Evolutionary conservation across 495 filamentous ascomycete genomes (phyloP).

Genomic region (Amphirosellinia nigrospora): DNA sequence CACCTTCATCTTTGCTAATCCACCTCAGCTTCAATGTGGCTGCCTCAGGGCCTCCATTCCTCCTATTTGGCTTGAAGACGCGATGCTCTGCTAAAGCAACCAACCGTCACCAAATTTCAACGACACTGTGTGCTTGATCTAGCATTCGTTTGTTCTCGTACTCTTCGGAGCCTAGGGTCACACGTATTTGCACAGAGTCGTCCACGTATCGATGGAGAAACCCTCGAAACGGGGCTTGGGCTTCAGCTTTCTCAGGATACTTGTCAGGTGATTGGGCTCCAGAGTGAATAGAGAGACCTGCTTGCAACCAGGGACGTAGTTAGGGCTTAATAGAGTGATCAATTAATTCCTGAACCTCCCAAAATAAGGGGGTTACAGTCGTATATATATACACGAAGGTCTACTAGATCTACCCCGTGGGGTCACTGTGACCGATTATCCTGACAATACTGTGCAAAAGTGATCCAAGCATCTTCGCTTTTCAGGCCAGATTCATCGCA

Average conservation of each 20-base stretch:
- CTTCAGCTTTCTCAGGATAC: background rate
- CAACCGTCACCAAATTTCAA: background rate
- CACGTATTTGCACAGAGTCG: background rate
- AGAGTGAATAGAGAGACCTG: too few relatives aligned
- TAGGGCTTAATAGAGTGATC: too few relatives aligned
- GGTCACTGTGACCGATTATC: too few relatives aligned
- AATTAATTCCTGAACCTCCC: too few relatives aligned
- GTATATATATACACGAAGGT: too few relatives aligned
- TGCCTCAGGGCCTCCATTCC: background rate
- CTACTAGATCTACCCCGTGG: too few relatives aligned
- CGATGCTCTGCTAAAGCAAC: background rate
- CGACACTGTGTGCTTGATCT: background rate
- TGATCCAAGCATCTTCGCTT: slow-evolving; percentile 1
- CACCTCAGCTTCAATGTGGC: slow-evolving; percentile 1
- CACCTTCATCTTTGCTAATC: background rate
- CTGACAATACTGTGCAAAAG: background rate
- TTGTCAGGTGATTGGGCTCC: too few relatives aligned
- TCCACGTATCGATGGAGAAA: background rate
- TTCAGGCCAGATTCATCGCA: background rate
- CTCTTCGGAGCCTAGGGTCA: background rate
- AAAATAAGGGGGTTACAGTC: too few relatives aligned
- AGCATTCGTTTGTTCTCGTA: background rate
- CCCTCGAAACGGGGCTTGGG: background rate
- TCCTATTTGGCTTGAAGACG: background rate
- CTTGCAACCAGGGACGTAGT: too few relatives aligned